Conservation (phyloP, 2,329 filamentous ascomycete genomes). For the Trichoderma afroharzianum region DNA sequence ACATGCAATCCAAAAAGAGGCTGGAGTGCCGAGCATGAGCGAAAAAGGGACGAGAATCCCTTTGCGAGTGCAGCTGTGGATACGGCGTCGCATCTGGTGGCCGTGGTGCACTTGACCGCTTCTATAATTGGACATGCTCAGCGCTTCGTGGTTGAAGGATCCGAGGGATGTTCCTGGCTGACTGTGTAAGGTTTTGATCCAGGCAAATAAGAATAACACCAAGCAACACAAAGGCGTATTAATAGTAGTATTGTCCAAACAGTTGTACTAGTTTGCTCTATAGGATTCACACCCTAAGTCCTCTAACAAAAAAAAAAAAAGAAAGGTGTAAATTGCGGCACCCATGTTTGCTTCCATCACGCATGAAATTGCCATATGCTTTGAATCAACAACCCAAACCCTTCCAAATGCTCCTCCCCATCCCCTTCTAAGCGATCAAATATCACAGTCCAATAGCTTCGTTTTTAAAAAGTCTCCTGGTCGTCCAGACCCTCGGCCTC, state of each 20-base stretch:
- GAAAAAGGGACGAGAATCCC: neutral
- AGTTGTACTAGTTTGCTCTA: conserved; percentile 16
- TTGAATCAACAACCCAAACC: neutral
- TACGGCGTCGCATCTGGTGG: neutral
- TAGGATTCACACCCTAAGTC: conserved; percentile 12
- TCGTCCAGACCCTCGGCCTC: conserved; percentile 70
- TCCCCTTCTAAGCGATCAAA: neutral
- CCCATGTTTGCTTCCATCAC: conserved; percentile 9
- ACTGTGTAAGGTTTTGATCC: neutral
- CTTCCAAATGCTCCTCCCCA: conserved; percentile 11
- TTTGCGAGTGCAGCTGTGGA: neutral
- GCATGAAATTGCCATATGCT: conserved; percentile 9
- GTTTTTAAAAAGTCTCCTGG: conserved; percentile 70
- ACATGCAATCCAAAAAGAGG: neutral
- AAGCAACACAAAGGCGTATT: conserved; percentile 8
- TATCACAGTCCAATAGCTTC: neutral
- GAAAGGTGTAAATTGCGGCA: conserved; percentile 14
- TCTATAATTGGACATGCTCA: neutral
- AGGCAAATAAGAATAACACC: neutral
- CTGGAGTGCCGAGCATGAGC: neutral
- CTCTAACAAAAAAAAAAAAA: conserved; percentile 10
- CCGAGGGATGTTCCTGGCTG: neutral
- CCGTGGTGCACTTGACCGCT: neutral
- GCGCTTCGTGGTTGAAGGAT: neutral
- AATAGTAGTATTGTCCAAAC: conserved; percentile 20